Evolutionary conservation across 2,329 filamentous ascomycete species (phyloP).

Genomic region (Xylaria hypoxylon): DNA sequence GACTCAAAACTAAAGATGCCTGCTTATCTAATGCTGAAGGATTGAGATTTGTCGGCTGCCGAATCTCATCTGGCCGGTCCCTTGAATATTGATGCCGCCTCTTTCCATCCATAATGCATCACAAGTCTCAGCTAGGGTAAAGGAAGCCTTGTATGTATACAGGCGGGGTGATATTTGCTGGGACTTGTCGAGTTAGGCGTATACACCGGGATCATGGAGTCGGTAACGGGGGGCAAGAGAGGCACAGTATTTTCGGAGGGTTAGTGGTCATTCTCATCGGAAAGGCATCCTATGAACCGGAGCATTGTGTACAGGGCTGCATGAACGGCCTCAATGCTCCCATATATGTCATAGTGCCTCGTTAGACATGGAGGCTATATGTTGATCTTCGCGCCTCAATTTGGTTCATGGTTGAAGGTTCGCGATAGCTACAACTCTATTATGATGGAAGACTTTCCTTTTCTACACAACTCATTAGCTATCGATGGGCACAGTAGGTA

Average conservation of each 20-base stretch:
- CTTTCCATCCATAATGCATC: background rate
- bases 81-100: background rate
- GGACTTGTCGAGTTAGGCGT: background rate
- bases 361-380: background rate
- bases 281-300: background rate
- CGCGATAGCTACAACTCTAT: background rate
- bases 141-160: background rate
- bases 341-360: background rate
- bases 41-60: background rate
- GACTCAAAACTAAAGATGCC: background rate
- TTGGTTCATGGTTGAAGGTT: background rate
- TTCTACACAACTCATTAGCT: background rate
- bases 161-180: conserved; percentile 1
- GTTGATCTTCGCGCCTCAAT: background rate
- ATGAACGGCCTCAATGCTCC: background rate
- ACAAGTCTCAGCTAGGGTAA: background rate
- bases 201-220: background rate
- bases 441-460: background rate
- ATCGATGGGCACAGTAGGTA: background rate
- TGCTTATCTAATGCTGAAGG: background rate
- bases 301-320: conserved; percentile 1
- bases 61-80: background rate
- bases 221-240: background rate
- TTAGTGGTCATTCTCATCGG: background rate
- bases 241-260: background rate